Evolutionary conservation across 2,329 filamentous ascomycete genomes (phyloP), one percentile per base, ranked within the genome.

Genomic region (Phialophora verrucosa): DNA sequence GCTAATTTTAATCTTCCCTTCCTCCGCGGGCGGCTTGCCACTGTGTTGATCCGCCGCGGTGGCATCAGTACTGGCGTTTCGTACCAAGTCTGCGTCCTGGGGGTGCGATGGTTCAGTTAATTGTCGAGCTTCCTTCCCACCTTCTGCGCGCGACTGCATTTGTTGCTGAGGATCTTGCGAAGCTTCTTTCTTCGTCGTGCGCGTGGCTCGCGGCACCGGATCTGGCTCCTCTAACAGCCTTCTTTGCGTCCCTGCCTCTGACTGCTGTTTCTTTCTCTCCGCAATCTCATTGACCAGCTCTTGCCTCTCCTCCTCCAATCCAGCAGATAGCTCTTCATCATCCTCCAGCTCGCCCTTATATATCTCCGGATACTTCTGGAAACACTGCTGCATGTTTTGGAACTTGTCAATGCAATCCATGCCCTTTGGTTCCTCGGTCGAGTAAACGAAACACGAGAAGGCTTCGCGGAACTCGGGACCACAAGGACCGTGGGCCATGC

Each of bases 371-470:
- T 97, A 91, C 77, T 89, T 83, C 73, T 93, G 88, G 86, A 99
- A 99, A 83, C 95, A 99, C 75, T 94, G 90, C 83, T 98, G 95
- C 95, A 99, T 99, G 74, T 85, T 88, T 85, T 96, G 93, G 85
- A 97, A 97, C 82, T 95, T 96, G 31, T 97, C 93, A 76, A 97
- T 95, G 82, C 93, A 97, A 77, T 97, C 93, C 83, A 97, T 94
- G 59, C 94, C 94, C 87, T 99, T 99, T 42, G 93, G 93, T 77
- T 99, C 95, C 77, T 96, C 92, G 50, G 87, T 88, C 2, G 92
- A 96, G 82, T 90, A 95, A n/a, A 99, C 93, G 75, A 99, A 99
- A 82, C 95, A 99, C 86, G 93, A 97, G 75, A 99, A 99, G 0
- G 95, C 95, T 27, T 89, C 89, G 83, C 90, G 93, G 86, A 99